Evolutionary conservation across 2,329 filamentous ascomycete genomes (phyloP).

Genomic region (Drechslerella coelobrocha): DNA sequence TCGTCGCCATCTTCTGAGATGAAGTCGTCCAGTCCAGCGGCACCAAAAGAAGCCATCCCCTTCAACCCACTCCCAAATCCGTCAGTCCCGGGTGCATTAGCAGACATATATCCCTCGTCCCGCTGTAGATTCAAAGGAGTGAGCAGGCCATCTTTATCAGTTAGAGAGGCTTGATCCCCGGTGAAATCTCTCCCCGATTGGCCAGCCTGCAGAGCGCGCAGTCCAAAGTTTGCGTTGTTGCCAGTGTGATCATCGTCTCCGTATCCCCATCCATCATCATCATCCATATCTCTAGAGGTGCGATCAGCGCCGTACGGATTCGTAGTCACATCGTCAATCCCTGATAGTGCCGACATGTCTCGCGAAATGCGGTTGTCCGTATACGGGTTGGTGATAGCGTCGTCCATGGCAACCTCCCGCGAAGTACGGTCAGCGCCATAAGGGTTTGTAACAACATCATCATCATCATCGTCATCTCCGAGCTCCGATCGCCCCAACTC

Average conservation of each 20-base stretch:
- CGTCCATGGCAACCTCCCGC: conserved; percentile 54
- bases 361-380: conserved; percentile 45
- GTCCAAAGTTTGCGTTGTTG: conserved; percentile 49
- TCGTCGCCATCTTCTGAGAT: conserved; percentile 64
- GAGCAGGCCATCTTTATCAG: conserved; percentile 40
- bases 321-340: conserved; percentile 73
- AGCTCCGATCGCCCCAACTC: conserved; percentile 59
- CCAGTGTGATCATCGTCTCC: conserved; percentile 30
- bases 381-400: conserved; percentile 50
- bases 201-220: conserved; percentile 38
- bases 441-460: conserved; percentile 82
- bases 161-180: conserved; percentile 38
- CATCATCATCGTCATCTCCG: conserved; percentile 64
- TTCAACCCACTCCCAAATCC: conserved; percentile 38
- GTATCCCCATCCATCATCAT: conserved; percentile 48
- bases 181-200: conserved; percentile 54
- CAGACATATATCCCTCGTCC: conserved; percentile 93
- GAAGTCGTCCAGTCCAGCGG: conserved; percentile 65
- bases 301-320: conserved; percentile 70
- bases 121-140: conserved; percentile 33
- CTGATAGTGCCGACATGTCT: conserved; percentile 55
- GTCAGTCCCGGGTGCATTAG: conserved; percentile 37
- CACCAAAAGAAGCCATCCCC: conserved; percentile 39
- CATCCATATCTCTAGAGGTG: conserved; percentile 45
- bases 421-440: conserved; percentile 61